Percentiles rank a stretch among this genome's conserved stretches.
phyloP scores from a whole-genome alignment of 768 basidiomycete genomes.

The Sutorius australiensis region DNA sequence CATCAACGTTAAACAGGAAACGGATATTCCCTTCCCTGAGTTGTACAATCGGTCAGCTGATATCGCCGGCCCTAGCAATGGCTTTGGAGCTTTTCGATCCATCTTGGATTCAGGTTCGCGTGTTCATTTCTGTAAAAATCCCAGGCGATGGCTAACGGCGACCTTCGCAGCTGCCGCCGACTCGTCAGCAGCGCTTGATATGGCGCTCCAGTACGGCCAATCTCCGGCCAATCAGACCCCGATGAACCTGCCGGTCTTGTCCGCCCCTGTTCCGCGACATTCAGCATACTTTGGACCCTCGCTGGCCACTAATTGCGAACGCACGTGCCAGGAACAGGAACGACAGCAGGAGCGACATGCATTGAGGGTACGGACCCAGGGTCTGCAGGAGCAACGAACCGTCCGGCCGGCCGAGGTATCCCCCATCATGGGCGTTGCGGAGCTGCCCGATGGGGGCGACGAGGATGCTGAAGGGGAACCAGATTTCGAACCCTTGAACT shows the following conservation, averaged over 20 bases:
- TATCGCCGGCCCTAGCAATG: constrained; percentile 19
- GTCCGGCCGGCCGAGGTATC: constrained; percentile 33
- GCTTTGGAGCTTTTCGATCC: constrained; percentile 18
- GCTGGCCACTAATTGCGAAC: constrained; percentile 31
- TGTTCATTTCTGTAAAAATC: not conserved
- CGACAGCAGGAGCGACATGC: constrained; percentile 30
- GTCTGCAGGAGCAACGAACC: constrained; percentile 30
- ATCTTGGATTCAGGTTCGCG: constrained; percentile 31
- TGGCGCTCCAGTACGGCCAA: constrained; percentile 23
- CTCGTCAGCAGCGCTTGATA: constrained; percentile 20
- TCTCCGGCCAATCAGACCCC: constrained; percentile 16
- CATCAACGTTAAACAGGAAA: constrained; percentile 28
- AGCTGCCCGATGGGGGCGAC: constrained; percentile 29
- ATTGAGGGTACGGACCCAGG: constrained; percentile 31
- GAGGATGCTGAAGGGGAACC: constrained; percentile 36
- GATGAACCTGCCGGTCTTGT: constrained; percentile 24
- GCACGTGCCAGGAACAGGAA: constrained; percentile 40
- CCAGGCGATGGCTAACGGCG: constrained; percentile 2
- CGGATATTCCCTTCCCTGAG: constrained; percentile 25
- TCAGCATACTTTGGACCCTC: constrained; percentile 31
- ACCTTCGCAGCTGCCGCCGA: constrained; percentile 19
- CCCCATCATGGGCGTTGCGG: constrained; percentile 29
- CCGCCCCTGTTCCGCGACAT: constrained; percentile 34
- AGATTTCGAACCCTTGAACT: constrained; percentile 27
- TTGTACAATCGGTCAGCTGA: constrained; percentile 24